Evolutionary conservation across 2,329 filamentous ascomycete species (phyloP).

Genomic region (Fusarium xylarioides): DNA sequence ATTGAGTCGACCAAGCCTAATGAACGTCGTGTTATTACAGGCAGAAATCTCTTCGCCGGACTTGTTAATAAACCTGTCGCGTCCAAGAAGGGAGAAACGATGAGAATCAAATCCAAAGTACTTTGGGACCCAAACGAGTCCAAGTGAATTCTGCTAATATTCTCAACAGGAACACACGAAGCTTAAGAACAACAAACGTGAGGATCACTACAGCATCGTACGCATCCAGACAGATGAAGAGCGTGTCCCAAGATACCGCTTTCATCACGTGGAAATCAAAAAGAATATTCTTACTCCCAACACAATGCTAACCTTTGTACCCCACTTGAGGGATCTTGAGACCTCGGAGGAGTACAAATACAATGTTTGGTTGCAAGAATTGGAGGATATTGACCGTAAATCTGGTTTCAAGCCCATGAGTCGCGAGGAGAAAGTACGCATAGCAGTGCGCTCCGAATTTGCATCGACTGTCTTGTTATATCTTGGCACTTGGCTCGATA

Average conservation of each 20-base stretch:
- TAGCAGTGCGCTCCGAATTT: constrained; percentile 61
- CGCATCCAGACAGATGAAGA: constrained; percentile 60
- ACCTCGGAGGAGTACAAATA: constrained; percentile 66
- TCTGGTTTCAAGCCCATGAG: constrained; percentile 66
- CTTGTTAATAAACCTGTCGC: constrained; percentile 50
- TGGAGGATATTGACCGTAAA: constrained; percentile 66
- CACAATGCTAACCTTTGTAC: constrained; percentile 68
- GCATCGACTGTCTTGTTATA: constrained; percentile 62
- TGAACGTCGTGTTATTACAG: constrained; percentile 52
- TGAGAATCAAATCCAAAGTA: constrained; percentile 63
- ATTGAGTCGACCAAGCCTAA: constrained; percentile 56
- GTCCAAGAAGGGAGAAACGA: constrained; percentile 50
- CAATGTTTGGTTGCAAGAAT: constrained; percentile 64
- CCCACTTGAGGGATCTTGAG: constrained; percentile 66
- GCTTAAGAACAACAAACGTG: constrained; percentile 56
- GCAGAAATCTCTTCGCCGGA: constrained; percentile 59
- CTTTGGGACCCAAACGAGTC: constrained; percentile 22
- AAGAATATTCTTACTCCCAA: constrained; percentile 69
- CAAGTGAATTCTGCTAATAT: constrained; percentile 22
- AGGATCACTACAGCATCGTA: constrained; percentile 53
- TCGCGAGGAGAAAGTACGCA: constrained; percentile 59
- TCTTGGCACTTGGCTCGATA: constrained; percentile 62
- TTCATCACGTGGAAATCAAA: constrained; percentile 67
- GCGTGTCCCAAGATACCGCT: constrained; percentile 66
- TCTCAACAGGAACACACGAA: constrained; percentile 54